A percentile compares a stretch with the other conserved stretches of the same genome.
phyloP scores from a whole-genome alignment of 1,284 basidiomycete species.

The Austroboletus novae-zelandiae region DNA sequence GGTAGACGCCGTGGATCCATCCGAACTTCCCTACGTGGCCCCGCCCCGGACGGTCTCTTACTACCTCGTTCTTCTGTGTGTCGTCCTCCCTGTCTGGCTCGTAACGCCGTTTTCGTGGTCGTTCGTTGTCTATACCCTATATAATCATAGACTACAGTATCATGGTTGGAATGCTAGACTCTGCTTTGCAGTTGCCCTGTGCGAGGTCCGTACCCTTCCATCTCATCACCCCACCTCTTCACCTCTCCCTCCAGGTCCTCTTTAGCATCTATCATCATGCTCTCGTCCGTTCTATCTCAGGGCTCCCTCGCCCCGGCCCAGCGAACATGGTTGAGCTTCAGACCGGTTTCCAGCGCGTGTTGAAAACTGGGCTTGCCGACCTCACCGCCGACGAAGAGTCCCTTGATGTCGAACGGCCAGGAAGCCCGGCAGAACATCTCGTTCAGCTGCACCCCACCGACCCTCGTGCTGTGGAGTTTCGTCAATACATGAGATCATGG shows the following conservation, averaged over 20 bases:
- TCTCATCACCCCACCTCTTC: not conserved
- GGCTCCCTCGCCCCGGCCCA: constrained; percentile 45
- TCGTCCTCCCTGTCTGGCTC: constrained; percentile 72
- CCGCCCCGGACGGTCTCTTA: constrained; percentile 47
- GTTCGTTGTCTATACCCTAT: constrained; percentile 58
- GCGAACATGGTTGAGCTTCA: constrained; percentile 56
- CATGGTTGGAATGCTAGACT: constrained; percentile 39
- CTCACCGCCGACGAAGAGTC: constrained; percentile 59
- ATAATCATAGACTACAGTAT: constrained; percentile 42
- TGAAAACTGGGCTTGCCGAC: constrained; percentile 55
- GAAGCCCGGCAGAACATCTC: constrained; percentile 60
- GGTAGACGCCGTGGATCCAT: constrained; percentile 28
- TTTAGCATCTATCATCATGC: constrained; percentile 74
- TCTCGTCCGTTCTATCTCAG: constrained; percentile 54
- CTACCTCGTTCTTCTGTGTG: constrained; percentile 54
- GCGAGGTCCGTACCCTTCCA: constrained; percentile 47
- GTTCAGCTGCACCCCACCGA: constrained; percentile 58
- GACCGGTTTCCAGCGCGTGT: constrained; percentile 53
- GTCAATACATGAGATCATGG: constrained; percentile 66
- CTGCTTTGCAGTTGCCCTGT: constrained; percentile 49
- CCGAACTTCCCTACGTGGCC: constrained; percentile 39
- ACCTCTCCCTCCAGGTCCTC: constrained; percentile 47
- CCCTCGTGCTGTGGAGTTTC: constrained; percentile 74
- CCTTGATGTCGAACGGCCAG: constrained; percentile 48
- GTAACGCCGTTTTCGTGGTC: constrained; percentile 69